Conservation (phyloP, 768 basidiomycete genomes). For the Lactarius sanguifluus region DNA sequence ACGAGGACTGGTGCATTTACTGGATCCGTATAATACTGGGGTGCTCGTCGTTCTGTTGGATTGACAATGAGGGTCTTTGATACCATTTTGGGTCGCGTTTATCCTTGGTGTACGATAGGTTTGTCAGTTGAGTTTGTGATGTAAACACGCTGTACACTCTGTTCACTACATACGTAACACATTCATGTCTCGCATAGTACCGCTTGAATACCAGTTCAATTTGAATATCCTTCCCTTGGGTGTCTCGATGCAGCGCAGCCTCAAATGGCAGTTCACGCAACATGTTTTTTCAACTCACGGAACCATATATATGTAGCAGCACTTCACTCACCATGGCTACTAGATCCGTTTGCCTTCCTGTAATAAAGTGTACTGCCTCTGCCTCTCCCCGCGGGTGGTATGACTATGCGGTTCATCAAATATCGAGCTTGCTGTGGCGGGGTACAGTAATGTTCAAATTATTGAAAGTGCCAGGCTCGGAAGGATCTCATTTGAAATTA, state of each 20-base stretch:
- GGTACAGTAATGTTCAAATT: too few species aligned
- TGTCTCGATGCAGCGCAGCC: not conserved
- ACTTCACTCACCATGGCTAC: not conserved
- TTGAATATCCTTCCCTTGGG: too few species aligned
- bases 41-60: conserved; percentile 15
- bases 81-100: not conserved
- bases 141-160: too few species aligned
- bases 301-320: not conserved
- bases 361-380: too few species aligned
- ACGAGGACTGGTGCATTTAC: not conserved
- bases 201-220: not conserved
- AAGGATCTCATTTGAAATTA: too few species aligned
- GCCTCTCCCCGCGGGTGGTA: too few species aligned
- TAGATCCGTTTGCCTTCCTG: too few species aligned
- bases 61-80: not conserved
- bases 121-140: too few species aligned
- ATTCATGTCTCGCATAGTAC: not conserved
- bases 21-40: conserved; percentile 16
- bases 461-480: too few species aligned
- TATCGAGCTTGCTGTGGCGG: too few species aligned
- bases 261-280: not conserved
- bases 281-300: not conserved
- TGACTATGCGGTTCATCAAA: too few species aligned
- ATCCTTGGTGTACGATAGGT: not conserved
- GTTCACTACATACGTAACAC: too few species aligned